Evolutionary conservation across 352 stramenopile species (phyloP).

Genomic region (Globisporangium splendens): DNA sequence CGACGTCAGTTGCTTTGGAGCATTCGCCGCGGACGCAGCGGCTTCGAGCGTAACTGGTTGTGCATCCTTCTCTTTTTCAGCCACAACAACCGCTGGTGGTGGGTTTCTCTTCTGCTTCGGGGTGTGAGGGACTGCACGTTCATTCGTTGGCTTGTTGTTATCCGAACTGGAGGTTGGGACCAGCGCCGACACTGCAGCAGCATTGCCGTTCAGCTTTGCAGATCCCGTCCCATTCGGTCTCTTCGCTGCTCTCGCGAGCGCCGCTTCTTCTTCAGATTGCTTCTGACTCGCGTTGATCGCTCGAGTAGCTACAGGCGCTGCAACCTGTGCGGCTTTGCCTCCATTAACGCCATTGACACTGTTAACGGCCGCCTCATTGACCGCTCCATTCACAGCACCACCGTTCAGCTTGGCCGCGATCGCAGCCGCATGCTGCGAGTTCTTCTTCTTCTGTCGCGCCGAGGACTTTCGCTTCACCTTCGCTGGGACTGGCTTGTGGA

Average conservation of each 20-base stretch:
- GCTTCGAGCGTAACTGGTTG: neutral
- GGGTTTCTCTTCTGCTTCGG: neutral
- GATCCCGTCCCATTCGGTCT: conserved; percentile 2
- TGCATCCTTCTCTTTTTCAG: neutral
- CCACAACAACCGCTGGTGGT: neutral
- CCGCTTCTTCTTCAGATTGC: neutral
- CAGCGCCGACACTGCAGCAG: neutral
- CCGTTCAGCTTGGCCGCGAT: conserved; percentile 18
- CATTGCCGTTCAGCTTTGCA: neutral
- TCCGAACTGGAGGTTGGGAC: neutral
- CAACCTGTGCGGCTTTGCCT: neutral
- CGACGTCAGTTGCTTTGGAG: conserved; percentile 15
- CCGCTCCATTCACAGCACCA: too few relatives aligned
- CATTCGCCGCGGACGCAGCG: neutral
- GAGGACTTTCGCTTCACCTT: conserved; percentile 20
- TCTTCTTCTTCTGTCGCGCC: conserved; percentile 16
- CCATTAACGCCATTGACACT: neutral
- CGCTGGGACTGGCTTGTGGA: conserved; percentile 20
- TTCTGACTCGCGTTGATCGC: neutral
- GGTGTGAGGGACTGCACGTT: neutral
- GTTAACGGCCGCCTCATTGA: too few relatives aligned
- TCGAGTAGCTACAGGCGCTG: neutral
- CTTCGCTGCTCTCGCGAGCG: conserved; percentile 1
- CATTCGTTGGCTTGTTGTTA: neutral
- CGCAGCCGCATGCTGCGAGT: conserved; percentile 3